Evolutionary conservation across 2,329 filamentous ascomycete genomes (phyloP).

Genomic region (Dothideomycetes sp.): DNA sequence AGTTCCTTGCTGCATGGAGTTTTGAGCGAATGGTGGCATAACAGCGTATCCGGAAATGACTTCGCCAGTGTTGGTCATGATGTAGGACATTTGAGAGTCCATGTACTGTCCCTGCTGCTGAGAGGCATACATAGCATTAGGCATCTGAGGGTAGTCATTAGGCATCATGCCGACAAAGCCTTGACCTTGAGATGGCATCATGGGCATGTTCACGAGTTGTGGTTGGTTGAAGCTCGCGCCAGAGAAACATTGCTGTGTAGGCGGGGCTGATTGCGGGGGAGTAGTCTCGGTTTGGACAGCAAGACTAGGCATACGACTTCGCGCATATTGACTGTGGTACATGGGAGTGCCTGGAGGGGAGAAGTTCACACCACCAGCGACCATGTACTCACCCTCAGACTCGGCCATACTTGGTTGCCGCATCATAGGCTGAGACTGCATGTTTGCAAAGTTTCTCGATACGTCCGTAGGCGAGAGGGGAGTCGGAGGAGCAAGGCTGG

Average conservation of each 20-base stretch:
- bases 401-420: conserved; percentile 33
- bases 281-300: conserved; percentile 34
- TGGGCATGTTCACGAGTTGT: conserved; percentile 12
- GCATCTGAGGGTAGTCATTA: conserved; percentile 16
- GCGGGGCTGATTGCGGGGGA: conserved; percentile 42
- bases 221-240: conserved; percentile 26
- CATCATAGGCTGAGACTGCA: conserved; percentile 19
- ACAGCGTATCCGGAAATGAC: conserved; percentile 8
- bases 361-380: conserved; percentile 21
- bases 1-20: conserved; percentile 13
- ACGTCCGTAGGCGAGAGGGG: conserved; percentile 37
- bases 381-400: conserved; percentile 22
- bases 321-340: conserved; percentile 22
- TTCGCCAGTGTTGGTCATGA: conserved; percentile 14
- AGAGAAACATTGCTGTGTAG: conserved; percentile 39
- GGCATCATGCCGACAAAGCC: conserved; percentile 14
- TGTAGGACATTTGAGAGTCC: conserved; percentile 15
- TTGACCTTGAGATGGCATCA: conserved; percentile 14
- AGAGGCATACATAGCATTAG: conserved; percentile 14
- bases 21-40: conserved; percentile 10
- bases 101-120: conserved; percentile 14
- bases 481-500: conserved; percentile 39
- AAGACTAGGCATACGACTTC: conserved; percentile 25
- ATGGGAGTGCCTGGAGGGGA: conserved; percentile 38
- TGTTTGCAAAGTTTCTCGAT: not conserved